Base-by-base conservation (phyloP, 139 green algal species). In the Auxenochlorella pyrenoidosa region DNA sequence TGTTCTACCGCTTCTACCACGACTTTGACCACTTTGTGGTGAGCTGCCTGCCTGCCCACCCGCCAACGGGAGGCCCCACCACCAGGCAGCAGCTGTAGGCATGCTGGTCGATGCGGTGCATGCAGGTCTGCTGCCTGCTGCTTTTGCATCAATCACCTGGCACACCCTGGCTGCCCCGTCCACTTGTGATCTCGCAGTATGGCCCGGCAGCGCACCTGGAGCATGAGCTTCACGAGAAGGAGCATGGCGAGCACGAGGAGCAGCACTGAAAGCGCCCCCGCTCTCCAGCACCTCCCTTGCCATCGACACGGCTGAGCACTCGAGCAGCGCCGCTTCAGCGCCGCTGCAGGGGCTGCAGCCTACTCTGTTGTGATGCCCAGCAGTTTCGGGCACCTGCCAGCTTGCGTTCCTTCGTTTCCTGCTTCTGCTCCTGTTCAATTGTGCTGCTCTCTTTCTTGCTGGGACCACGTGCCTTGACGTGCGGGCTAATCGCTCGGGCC, bases 1-100 rank as follows among this genome's bases (percentile, higher is more conserved):
- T 96, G 24, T 91, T 96, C 40, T 95, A 93, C 44, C 77, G 94
- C n/a, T 88, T 94, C 32, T 96, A 96, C 91, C 58, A 96, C 84
- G 94, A 96, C 72, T 94, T 87, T 3, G 89, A 93, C 19, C 79
- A 84, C 24, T 90, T 96, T 58, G 54, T 96, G 84, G 93, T 95
- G 75, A 92, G 92, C 72, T 34, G 60, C 30, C 19, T 21, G 51
- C 26, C 36, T 38, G 30, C 44, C 18, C 54, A 24, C 16, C 54
- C 22, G 54, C 54, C 2, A 13, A 22, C 2, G 54, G 54, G 54
- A 3, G 16, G 15, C 22, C 10, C 12, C 12, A 63, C 15, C 18
- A 63, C 54, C 54, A 63, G 54, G 47, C 47, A 6, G 47, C 47
- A 6, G 8, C 47, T 24, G 70, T 5, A 15, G 15, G 18, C 38